Evolutionary conservation across 306 rosid species (phyloP).

Genomic region (Vigna unguiculata): DNA sequence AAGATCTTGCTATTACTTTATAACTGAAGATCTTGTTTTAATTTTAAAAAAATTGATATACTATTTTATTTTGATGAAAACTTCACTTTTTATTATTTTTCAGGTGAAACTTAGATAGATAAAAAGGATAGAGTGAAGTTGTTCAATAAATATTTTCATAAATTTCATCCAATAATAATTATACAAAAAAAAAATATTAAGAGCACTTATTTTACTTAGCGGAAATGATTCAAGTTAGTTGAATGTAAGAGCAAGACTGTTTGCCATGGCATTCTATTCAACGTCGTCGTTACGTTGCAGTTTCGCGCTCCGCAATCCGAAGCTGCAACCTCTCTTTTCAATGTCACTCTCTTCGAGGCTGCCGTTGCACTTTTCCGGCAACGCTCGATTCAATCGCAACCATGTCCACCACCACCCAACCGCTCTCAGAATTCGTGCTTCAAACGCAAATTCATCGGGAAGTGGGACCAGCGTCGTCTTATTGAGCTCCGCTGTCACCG

Average conservation of each 20-base stretch:
- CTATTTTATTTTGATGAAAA: no score
- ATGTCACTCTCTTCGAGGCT: conserved; percentile 41
- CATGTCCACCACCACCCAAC: background rate
- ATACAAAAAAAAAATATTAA: no score
- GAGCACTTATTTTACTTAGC: background rate
- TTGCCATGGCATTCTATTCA: conserved; percentile 33
- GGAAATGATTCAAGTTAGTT: background rate
- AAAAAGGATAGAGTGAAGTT: no score
- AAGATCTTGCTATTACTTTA: no score
- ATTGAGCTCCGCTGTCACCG: conserved; percentile 53
- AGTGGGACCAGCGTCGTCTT: conserved; percentile 39
- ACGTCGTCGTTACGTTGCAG: background rate
- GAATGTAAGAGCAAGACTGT: background rate
- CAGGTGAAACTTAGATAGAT: no score
- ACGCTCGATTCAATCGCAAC: conserved; percentile 34
- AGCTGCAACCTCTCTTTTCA: conserved; percentile 11
- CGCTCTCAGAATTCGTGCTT: conserved; percentile 50
- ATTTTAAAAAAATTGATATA: no score
- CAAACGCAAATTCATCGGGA: conserved; percentile 46
- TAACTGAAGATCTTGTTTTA: no score
- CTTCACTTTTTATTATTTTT: no score
- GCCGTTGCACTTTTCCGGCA: conserved; percentile 36
- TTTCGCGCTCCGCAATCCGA: background rate
- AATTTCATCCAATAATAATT: background rate
- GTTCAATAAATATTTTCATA: no score